Percentiles rank a stretch among this genome's conserved stretches.
Evolutionary conservation across 2,329 filamentous ascomycete species (phyloP).

Genomic region (Talaromyces amestolkiae): DNA sequence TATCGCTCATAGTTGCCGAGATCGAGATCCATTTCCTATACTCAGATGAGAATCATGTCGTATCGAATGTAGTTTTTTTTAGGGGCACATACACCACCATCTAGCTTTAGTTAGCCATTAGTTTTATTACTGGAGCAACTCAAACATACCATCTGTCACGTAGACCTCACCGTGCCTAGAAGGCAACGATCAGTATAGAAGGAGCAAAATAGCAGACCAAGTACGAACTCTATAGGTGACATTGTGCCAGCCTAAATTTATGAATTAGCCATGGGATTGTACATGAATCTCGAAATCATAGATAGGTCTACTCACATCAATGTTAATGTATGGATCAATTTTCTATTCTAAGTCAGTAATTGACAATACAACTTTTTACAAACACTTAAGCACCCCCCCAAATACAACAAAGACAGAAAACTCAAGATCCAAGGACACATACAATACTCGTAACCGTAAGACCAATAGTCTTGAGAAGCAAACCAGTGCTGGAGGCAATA

Average conservation of each 20-base stretch:
- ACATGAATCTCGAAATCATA: neutral
- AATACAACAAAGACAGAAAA: neutral
- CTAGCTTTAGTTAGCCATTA: neutral
- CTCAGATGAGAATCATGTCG: constrained; percentile 44
- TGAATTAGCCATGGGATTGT: constrained; percentile 58
- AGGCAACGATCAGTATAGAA: neutral
- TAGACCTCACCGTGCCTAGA: constrained; percentile 81
- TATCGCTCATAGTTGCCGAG: constrained; percentile 77
- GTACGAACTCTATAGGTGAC: constrained; percentile 16
- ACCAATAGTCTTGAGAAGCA: constrained; percentile 75
- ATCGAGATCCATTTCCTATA: constrained; percentile 73
- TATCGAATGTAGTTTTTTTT: neutral
- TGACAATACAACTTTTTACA: neutral
- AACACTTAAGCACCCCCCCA: neutral
- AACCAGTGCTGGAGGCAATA: constrained; percentile 66
- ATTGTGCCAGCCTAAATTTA: constrained; percentile 15
- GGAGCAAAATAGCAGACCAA: neutral
- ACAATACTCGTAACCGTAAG: constrained; percentile 50
- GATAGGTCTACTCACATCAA: constrained; percentile 65
- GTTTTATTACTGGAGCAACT: neutral
- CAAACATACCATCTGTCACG: constrained; percentile 47
- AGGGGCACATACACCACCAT: constrained; percentile 40
- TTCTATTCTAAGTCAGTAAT: constrained; percentile 51
- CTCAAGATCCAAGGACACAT: neutral
- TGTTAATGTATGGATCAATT: constrained; percentile 71